Percentiles rank a stretch among this genome's conserved stretches.
Evolutionary conservation across 2,329 filamentous ascomycete genomes (phyloP).

Genomic region (Sporothrix dimorphospora): DNA sequence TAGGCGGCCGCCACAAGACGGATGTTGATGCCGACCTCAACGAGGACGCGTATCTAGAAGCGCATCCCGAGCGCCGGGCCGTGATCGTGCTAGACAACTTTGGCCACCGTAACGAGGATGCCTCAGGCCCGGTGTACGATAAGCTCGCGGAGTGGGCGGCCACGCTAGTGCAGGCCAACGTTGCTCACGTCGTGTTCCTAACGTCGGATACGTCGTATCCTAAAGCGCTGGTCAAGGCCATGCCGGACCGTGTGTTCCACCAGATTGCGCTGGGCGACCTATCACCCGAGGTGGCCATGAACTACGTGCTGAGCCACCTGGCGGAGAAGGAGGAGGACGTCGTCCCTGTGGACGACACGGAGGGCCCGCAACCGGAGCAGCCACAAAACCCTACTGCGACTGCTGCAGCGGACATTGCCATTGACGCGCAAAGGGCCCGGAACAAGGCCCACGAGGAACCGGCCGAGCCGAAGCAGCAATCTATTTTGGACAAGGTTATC

Average conservation of each 20-base stretch:
- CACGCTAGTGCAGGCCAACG: slow-evolving; percentile 78
- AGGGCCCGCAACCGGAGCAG: slow-evolving; percentile 35
- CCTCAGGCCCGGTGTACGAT: slow-evolving; percentile 66
- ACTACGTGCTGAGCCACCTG: slow-evolving; percentile 84
- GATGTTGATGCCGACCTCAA: slow-evolving; percentile 59
- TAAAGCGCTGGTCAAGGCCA: slow-evolving; percentile 81
- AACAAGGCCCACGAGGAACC: slow-evolving; percentile 8
- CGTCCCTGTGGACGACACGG: slow-evolving; percentile 40
- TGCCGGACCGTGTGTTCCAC: slow-evolving; percentile 90
- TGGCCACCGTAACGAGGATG: slow-evolving; percentile 74
- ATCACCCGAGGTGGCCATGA: slow-evolving; percentile 81
- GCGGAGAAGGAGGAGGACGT: slow-evolving; percentile 51
- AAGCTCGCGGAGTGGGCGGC: slow-evolving; percentile 91
- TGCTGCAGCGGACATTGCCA: background rate
- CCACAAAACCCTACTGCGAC: background rate
- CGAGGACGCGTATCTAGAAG: slow-evolving; percentile 87
- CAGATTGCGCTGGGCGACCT: slow-evolving; percentile 86
- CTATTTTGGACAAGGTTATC: slow-evolving; percentile 24
- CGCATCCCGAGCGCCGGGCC: slow-evolving; percentile 79
- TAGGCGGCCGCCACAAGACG: slow-evolving; percentile 69
- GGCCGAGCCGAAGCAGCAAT: slow-evolving; percentile 15
- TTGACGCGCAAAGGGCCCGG: slow-evolving; percentile 24
- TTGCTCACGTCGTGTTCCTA: slow-evolving; percentile 92
- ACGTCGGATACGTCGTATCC: slow-evolving; percentile 87
- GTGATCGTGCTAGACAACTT: slow-evolving; percentile 94